A percentile compares a stretch with the other conserved stretches of the same genome.
Evolutionary conservation across 768 basidiomycete species (phyloP).

Genomic region (Amanita exitialis): DNA sequence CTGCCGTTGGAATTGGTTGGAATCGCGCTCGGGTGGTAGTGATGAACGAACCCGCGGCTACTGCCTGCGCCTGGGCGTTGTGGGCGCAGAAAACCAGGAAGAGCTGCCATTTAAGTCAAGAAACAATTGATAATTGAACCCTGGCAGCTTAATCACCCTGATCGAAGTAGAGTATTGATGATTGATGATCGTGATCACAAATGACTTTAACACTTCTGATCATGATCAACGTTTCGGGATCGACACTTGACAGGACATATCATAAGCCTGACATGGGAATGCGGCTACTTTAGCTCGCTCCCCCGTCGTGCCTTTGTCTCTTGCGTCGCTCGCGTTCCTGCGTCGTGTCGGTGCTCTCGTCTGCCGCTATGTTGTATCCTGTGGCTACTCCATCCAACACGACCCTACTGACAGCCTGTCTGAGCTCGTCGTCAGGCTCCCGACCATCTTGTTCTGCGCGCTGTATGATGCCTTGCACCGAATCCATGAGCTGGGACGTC

Average conservation of each 20-base stretch:
- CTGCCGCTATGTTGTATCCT: constrained; percentile 42
- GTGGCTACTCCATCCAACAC: constrained; percentile 59
- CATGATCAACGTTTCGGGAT: constrained; percentile 20
- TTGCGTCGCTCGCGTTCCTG: constrained; percentile 23
- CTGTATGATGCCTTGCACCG: constrained; percentile 57
- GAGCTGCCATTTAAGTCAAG: constrained; percentile 2
- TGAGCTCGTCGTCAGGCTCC: constrained; percentile 61
- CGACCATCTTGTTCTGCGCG: constrained; percentile 43
- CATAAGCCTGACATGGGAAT: constrained; percentile 4
- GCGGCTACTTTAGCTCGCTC: constrained; percentile 9
- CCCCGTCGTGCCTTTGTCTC: constrained; percentile 20
- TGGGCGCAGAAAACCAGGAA: neutral
- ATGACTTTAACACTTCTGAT: constrained; percentile 15
- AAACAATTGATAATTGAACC: neutral
- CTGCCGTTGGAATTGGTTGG: neutral
- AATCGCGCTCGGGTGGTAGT: neutral
- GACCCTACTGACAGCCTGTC: constrained; percentile 48
- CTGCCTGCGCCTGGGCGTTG: neutral
- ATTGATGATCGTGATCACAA: constrained; percentile 14
- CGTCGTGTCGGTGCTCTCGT: constrained; percentile 16
- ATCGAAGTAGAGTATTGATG: constrained; percentile 6
- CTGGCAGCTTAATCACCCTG: constrained; percentile 7
- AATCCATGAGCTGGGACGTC: constrained; percentile 55
- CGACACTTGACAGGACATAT: constrained; percentile 11
- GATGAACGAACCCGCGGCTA: neutral